Conservation (phyloP, 2,329 filamentous ascomycete species). For the Cercospora citrullina region DNA sequence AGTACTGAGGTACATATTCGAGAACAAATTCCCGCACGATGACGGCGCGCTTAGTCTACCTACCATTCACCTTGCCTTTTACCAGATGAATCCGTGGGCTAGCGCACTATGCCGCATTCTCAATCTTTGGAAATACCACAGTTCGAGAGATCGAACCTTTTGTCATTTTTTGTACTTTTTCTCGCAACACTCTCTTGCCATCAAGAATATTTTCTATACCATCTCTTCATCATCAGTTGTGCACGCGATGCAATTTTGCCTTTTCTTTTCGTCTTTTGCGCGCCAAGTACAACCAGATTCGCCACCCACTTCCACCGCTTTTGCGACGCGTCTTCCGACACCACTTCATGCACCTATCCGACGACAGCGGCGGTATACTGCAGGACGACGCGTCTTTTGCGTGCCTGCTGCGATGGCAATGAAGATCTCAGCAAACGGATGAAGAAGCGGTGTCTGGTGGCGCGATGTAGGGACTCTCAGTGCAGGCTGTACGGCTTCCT, state of each 20-base stretch:
- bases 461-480: neutral
- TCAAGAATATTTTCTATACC: neutral
- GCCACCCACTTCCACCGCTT: neutral
- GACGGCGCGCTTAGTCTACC: conserved; percentile 37
- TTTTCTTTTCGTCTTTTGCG: neutral
- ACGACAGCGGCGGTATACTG: neutral
- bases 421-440: neutral
- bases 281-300: neutral
- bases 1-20: no score
- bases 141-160: conserved; percentile 22
- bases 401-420: neutral
- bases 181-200: neutral
- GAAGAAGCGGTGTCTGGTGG: neutral
- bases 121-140: conserved; percentile 31
- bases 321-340: neutral
- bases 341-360: neutral
- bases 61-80: conserved; percentile 40
- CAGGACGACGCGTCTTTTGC: neutral
- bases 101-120: conserved; percentile 34
- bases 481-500: neutral
- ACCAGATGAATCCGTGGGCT: conserved; percentile 39
- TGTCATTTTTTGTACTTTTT: conserved; percentile 10
- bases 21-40: no score
- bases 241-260: neutral
- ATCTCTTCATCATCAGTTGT: neutral